These are phyloP conservation scores for Saturnispora hagleri DNA, from an alignment of 805 yeast species.

Conservation along the genomic window DNA sequence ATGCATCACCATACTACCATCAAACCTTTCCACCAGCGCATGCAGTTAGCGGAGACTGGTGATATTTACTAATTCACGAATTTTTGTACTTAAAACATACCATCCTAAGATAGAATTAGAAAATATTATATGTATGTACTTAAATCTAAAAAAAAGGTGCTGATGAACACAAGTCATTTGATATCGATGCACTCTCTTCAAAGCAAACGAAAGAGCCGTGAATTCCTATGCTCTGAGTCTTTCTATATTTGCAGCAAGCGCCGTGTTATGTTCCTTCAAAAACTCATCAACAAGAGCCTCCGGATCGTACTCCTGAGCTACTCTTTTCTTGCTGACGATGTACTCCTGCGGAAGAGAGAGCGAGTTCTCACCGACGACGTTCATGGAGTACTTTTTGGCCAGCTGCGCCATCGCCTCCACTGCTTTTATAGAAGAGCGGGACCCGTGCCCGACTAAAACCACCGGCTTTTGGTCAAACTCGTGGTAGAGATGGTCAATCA, in stretches of 20 bases:
- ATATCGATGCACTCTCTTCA: neutral
- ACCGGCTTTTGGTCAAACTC: conserved; percentile 9
- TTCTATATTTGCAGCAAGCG: neutral
- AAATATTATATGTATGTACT: too few relatives aligned
- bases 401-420: conserved; percentile 1
- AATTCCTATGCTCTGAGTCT: neutral
- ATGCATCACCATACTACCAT: too few relatives aligned
- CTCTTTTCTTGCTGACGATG: neutral
- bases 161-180: neutral
- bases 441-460: conserved; percentile 2
- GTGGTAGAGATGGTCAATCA: conserved; percentile 9
- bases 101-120: too few relatives aligned
- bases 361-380: conserved; percentile 3
- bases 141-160: neutral
- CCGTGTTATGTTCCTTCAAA: conserved; percentile 5
- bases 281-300: conserved; percentile 5
- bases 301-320: conserved; percentile 2
- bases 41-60: too few relatives aligned
- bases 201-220: neutral
- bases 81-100: too few relatives aligned
- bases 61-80: too few relatives aligned
- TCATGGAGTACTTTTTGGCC: conserved; percentile 4
- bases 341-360: conserved; percentile 6
- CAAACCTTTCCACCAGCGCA: too few relatives aligned
- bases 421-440: neutral